A percentile compares a stretch with the other conserved stretches of the same genome.
Conservation (phyloP, 768 basidiomycete genomes). For the Saitozyma podzolica region DNA sequence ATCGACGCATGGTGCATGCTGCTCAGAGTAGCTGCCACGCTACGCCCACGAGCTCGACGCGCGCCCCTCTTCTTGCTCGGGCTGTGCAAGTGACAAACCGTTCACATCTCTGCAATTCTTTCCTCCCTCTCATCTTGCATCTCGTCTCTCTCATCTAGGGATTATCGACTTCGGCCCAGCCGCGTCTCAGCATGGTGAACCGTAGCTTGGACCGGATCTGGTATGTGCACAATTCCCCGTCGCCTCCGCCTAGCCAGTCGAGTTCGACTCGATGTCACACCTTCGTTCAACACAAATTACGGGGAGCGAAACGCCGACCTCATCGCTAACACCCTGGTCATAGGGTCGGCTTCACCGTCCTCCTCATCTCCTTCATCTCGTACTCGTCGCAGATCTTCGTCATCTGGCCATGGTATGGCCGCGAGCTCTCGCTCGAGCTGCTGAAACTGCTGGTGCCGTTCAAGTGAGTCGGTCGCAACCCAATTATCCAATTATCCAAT, state of each 20-base stretch:
- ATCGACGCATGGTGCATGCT: too few species aligned
- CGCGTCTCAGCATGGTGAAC: not conserved
- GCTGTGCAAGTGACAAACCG: too few species aligned
- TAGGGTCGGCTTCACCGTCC: constrained; percentile 52
- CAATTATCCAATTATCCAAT: too few species aligned
- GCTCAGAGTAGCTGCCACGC: too few species aligned
- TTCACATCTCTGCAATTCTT: too few species aligned
- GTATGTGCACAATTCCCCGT: not conserved
- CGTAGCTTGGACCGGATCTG: not conserved
- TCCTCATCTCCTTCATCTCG: constrained; percentile 68
- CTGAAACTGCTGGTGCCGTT: constrained; percentile 77
- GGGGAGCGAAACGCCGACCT: not conserved
- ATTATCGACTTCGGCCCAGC: not conserved
- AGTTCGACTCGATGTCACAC: not conserved
- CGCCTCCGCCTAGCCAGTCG: not conserved
- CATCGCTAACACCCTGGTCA: not conserved
- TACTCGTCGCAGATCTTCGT: constrained; percentile 87
- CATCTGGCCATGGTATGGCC: constrained; percentile 90
- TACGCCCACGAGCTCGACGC: too few species aligned
- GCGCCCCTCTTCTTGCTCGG: too few species aligned
- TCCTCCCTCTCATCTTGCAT: too few species aligned
- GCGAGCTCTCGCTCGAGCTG: constrained; percentile 70
- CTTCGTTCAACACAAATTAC: not conserved
- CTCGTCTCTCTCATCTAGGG: not conserved
- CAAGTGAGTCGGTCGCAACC: constrained; percentile 64